Evolutionary conservation across 2,329 filamentous ascomycete genomes (phyloP).

Genomic region (Microdochium trichocladiopsis): DNA sequence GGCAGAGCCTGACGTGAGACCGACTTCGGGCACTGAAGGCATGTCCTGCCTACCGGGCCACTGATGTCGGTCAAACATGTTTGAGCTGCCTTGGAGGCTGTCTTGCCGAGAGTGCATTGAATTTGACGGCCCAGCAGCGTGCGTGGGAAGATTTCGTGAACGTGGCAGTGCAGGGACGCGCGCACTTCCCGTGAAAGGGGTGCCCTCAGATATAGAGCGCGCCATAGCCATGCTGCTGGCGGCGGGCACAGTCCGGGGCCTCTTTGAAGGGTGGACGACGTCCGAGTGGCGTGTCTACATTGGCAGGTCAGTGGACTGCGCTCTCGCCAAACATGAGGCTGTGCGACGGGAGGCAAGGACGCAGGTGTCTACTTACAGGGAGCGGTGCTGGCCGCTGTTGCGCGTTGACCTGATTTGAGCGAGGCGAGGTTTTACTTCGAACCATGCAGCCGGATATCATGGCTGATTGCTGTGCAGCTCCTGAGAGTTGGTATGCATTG

Average conservation of each 20-base stretch:
- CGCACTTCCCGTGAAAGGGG: neutral
- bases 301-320: neutral
- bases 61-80: neutral
- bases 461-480: neutral
- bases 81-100: neutral
- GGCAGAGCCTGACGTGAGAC: neutral
- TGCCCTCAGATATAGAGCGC: neutral
- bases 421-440: neutral
- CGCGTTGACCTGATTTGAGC: neutral
- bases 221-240: neutral
- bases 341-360: too few relatives aligned
- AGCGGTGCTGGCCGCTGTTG: neutral
- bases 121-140: neutral
- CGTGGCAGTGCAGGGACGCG: neutral
- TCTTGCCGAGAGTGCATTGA: neutral
- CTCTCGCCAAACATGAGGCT: neutral
- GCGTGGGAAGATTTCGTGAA: neutral
- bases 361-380: neutral
- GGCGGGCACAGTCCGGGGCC: neutral
- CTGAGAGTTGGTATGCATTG: neutral
- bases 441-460: neutral
- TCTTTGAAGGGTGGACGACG: neutral
- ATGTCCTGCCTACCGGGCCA: neutral
- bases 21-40: neutral
- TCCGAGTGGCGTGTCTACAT: neutral